phyloP scores from a whole-genome alignment of 306 rosid genomes.

The Glycine soja region DNA sequence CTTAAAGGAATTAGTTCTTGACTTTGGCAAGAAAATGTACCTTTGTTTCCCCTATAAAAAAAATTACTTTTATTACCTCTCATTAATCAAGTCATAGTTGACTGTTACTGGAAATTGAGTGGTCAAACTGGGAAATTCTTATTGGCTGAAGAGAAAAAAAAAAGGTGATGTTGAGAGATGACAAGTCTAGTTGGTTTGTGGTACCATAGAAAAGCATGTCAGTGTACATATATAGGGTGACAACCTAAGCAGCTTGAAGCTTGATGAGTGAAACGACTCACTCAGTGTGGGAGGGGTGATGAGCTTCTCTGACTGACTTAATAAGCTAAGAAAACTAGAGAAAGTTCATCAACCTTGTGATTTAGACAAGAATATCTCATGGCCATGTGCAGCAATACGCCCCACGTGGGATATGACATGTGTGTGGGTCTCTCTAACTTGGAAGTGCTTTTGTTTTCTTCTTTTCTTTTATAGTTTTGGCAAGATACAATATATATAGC shows the following conservation, averaged over 20 bases:
- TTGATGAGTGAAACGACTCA: slow-evolving; percentile 38
- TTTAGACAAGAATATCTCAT: slow-evolving; percentile 70
- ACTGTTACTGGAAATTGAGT: slow-evolving; percentile 40
- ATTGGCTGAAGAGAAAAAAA: slow-evolving; percentile 38
- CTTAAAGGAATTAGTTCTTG: neutral
- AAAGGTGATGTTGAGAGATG: slow-evolving; percentile 27
- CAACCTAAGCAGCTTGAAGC: slow-evolving; percentile 49
- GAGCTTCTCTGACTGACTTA: too few species aligned
- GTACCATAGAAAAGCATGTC: slow-evolving; percentile 40
- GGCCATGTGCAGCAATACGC: slow-evolving; percentile 78
- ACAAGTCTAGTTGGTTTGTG: slow-evolving; percentile 39
- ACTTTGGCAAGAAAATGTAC: too few species aligned
- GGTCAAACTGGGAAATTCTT: slow-evolving; percentile 43
- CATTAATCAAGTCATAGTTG: slow-evolving; percentile 41
- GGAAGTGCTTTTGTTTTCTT: slow-evolving; percentile 53
- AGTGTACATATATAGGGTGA: slow-evolving; percentile 36
- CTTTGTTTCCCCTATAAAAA: too few species aligned
- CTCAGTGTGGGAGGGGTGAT: slow-evolving; percentile 6
- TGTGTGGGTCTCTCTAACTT: slow-evolving; percentile 72
- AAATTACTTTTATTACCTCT: slow-evolving; percentile 17
- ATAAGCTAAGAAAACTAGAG: slow-evolving; percentile 32
- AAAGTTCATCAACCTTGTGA: slow-evolving; percentile 48
- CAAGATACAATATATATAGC: slow-evolving; percentile 48
- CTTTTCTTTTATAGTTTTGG: slow-evolving; percentile 55
- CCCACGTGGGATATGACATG: slow-evolving; percentile 78